Evolutionary conservation across 1,284 basidiomycete species (phyloP), one percentile per base, ranked within the genome.

Genomic region (Mycosarcoma mackinlayi): DNA sequence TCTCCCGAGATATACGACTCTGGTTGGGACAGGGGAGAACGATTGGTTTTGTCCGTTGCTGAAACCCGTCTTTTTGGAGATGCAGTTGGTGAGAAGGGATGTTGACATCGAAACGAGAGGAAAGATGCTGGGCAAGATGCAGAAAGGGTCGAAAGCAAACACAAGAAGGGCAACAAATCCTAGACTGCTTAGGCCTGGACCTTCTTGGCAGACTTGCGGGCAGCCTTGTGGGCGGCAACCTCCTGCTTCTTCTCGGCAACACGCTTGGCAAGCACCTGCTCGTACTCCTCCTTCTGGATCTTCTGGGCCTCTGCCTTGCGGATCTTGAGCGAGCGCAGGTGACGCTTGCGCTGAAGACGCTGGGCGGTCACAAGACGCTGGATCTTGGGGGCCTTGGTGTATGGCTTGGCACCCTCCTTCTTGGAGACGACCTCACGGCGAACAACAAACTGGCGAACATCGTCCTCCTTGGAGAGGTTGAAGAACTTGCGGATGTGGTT

Each of bases 401-500:
- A 96, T 65, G 93, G 91, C 88, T 97, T 98, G 75, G 92, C 93
- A 78, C 88, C 87, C 83, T 90, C 90, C 87, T 95, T 94, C 90
- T 96, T 97, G 84, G 91, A 90, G 86, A 86, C 89, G 56, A 98
- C 92, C 86, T 96, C 93, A 81, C 93, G 88, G 75, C 86, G 85
- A 79, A 97, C 89, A 41, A 83, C 82, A 84, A 96, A 98, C 86
- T 96, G 93, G 86, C 92, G 90, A 66, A 98, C 94, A 86, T 98
- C 95, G 83, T 98, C 95, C 83, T 95, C 92, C 89, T 98, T 98
- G 86, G 88, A 88, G 84, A 98, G 87, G 88, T 96, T 97, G 89
- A 98, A 98, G 89, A 98, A 97, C 84, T 87, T 89, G 84, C 94
- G 88, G 86, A 98, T 98, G 90, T 86, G 78, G 79, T 82, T 82